Percentiles rank a stretch among this genome's conserved stretches.
Evolutionary conservation across 2,329 filamentous ascomycete genomes (phyloP).

Genomic region (Fusarium neocosmosporiellum): DNA sequence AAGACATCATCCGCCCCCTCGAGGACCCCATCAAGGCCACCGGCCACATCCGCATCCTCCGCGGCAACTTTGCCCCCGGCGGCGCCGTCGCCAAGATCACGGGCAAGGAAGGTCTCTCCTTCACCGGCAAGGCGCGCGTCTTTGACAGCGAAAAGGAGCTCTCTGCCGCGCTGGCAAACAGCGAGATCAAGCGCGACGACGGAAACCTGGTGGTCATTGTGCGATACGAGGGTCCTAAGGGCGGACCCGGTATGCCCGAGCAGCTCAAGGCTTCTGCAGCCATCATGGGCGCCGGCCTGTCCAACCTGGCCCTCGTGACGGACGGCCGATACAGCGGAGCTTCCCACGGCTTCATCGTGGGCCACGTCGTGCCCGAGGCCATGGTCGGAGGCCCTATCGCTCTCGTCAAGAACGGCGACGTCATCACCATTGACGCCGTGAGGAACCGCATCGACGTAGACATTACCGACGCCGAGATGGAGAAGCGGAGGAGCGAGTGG

Average conservation of each 20-base stretch:
- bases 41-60: slow-evolving; percentile 89
- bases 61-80: slow-evolving; percentile 87
- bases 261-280: slow-evolving; percentile 89
- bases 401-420: slow-evolving; percentile 81
- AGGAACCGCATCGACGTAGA: slow-evolving; percentile 78
- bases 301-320: slow-evolving; percentile 89
- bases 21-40: slow-evolving; percentile 79
- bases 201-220: slow-evolving; percentile 92
- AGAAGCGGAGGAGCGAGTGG: slow-evolving; percentile 73
- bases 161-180: slow-evolving; percentile 79
- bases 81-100: slow-evolving; percentile 97
- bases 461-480: slow-evolving; percentile 77
- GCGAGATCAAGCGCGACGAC: slow-evolving; percentile 61
- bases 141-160: slow-evolving; percentile 89
- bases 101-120: slow-evolving; percentile 88
- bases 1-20: slow-evolving; percentile 88
- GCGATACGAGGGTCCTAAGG: slow-evolving; percentile 92
- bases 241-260: slow-evolving; percentile 96
- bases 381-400: slow-evolving; percentile 90
- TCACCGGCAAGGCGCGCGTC: slow-evolving; percentile 83
- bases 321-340: slow-evolving; percentile 92
- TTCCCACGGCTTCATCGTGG: slow-evolving; percentile 92
- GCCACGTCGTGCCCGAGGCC: slow-evolving; percentile 92
- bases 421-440: slow-evolving; percentile 87
- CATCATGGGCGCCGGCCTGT: slow-evolving; percentile 91